Conservation (phyloP, 139 green algal species). For the Auxenochlorella protothecoides region DNA sequence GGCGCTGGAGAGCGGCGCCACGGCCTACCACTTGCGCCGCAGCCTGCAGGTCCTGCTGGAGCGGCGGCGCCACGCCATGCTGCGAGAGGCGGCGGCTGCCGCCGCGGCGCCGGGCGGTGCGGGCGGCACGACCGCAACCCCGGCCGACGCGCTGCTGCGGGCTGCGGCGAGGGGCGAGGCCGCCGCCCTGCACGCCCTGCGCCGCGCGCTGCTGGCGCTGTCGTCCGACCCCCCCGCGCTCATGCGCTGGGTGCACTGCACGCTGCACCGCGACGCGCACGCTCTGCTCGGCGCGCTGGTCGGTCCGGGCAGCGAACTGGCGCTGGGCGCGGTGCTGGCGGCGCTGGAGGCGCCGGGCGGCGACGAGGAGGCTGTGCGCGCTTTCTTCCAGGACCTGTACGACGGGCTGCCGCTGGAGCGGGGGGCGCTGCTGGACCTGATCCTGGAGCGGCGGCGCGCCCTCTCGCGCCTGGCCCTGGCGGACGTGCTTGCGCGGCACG, state of each 20-base stretch:
- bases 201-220: background rate
- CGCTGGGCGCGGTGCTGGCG: slow-evolving; percentile 14
- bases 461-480: slow-evolving; percentile 4
- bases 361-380: slow-evolving; percentile 1
- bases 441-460: slow-evolving; percentile 4
- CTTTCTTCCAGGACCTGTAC: slow-evolving; percentile 8
- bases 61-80: background rate
- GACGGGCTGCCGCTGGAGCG: slow-evolving; percentile 1
- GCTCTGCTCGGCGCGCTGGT: slow-evolving; percentile 8
- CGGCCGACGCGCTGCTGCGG: background rate
- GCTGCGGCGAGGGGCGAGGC: background rate
- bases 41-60: slow-evolving; percentile 13
- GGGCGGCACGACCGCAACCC: background rate
- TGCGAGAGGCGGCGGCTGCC: background rate
- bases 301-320: background rate
- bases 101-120: background rate
- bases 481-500: background rate
- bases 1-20: slow-evolving; percentile 11
- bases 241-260: too few species aligned
- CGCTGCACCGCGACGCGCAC: too few species aligned
- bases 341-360: background rate
- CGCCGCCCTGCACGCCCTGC: background rate
- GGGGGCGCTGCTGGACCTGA: slow-evolving; percentile 1
- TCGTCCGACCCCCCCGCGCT: too few species aligned
- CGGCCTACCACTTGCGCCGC: slow-evolving; percentile 31